Conservation (phyloP, 1,139 yeast species). For the Yamadazyma kanchanaburiensis region DNA sequence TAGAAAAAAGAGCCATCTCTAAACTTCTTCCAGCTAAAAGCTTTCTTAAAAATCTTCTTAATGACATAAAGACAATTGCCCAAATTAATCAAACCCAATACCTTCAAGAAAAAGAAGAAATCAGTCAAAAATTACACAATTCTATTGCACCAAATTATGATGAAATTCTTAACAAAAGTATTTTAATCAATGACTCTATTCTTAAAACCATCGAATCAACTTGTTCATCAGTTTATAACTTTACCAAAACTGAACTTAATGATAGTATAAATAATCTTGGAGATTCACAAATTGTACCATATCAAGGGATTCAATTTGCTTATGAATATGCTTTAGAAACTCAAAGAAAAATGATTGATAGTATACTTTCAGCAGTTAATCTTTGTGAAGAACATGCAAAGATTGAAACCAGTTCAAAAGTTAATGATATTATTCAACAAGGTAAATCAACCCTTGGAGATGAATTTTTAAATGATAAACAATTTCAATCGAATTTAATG, state of each 20-base stretch:
- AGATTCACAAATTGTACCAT: constrained; percentile 52
- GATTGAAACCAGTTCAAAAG: constrained; percentile 52
- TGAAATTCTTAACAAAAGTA: constrained; percentile 48
- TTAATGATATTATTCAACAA: constrained; percentile 57
- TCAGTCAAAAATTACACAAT: constrained; percentile 43
- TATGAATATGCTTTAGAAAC: constrained; percentile 71
- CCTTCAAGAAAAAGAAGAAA: constrained; percentile 40
- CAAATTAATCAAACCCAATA: constrained; percentile 58
- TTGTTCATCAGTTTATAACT: constrained; percentile 57
- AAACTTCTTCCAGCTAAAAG: constrained; percentile 92
- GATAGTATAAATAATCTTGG: constrained; percentile 56
- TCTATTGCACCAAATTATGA: constrained; percentile 66
- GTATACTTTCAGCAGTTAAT: constrained; percentile 60
- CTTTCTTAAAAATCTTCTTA: constrained; percentile 64
- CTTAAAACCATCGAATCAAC: constrained; percentile 62
- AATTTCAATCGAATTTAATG: constrained; percentile 79
- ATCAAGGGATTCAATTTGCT: constrained; percentile 61
- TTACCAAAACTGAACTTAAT: constrained; percentile 53
- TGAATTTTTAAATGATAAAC: constrained; percentile 59
- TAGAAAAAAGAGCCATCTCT: constrained; percentile 85
- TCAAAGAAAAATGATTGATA: constrained; percentile 63
- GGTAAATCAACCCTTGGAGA: constrained; percentile 61
- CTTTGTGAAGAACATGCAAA: constrained; percentile 71
- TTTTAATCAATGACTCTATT: constrained; percentile 55
- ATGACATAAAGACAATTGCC: constrained; percentile 63